These are phyloP conservation scores for Saccharomyces kudriavzevii DNA, from an alignment of 805 yeast genomes.

Conservation along the genomic window DNA sequence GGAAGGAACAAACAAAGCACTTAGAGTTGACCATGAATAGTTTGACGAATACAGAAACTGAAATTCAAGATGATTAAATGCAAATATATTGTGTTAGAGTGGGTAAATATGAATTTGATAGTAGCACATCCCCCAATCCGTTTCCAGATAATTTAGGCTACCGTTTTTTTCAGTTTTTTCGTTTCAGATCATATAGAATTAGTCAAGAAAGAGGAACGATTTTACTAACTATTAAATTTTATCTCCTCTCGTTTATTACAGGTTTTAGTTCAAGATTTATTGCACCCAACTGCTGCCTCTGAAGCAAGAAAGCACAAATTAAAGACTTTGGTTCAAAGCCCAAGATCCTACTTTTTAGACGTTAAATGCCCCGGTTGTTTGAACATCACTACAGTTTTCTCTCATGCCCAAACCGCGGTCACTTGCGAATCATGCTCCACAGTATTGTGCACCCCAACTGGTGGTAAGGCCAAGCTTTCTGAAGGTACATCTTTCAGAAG, in stretches of 20 bases:
- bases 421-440: conserved; percentile 98
- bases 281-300: conserved; percentile 95
- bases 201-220: not conserved
- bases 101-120: not conserved
- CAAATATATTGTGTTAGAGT: too few species aligned
- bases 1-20: not conserved
- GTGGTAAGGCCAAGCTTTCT: conserved; percentile 99
- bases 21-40: not conserved
- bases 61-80: not conserved
- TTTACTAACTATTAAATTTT: conserved; percentile 18
- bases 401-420: conserved; percentile 99
- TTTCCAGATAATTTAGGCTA: not conserved
- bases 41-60: not conserved
- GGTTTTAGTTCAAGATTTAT: conserved; percentile 99
- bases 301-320: conserved; percentile 97
- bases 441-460: conserved; percentile 97
- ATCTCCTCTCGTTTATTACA: conserved; percentile 15
- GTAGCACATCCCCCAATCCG: not conserved
- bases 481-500: conserved; percentile 99
- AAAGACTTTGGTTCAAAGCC: conserved; percentile 93
- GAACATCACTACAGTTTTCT: conserved; percentile 97
- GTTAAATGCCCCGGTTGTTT: conserved; percentile 99
- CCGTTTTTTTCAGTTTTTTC: not conserved
- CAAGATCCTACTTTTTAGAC: conserved; percentile 99
- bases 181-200: not conserved